phyloP scores from a whole-genome alignment of 2,329 filamentous ascomycete species.

The Allantophomopsis cytisporea region DNA sequence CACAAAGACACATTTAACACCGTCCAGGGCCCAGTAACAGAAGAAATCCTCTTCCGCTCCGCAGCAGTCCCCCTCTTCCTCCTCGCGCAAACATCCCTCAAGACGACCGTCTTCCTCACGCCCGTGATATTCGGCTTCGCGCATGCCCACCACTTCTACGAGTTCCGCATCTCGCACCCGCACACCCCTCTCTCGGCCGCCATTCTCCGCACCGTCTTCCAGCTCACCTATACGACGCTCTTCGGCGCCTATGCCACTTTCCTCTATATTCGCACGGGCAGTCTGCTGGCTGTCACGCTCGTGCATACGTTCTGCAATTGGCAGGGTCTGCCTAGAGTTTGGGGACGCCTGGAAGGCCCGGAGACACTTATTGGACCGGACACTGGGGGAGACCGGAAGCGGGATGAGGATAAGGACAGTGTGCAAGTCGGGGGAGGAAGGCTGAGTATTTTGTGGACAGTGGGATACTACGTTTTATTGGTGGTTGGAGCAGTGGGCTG shows the following conservation, averaged over 20 bases:
- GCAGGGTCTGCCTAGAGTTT: conserved; percentile 78
- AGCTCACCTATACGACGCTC: conserved; percentile 80
- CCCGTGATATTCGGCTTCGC: conserved; percentile 87
- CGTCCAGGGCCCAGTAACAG: conserved; percentile 65
- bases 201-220: conserved; percentile 61
- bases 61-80: conserved; percentile 74
- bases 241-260: conserved; percentile 94
- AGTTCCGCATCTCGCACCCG: conserved; percentile 74
- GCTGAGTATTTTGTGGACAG: conserved; percentile 47
- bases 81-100: conserved; percentile 38
- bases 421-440: conserved; percentile 10
- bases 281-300: conserved; percentile 58
- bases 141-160: conserved; percentile 92
- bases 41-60: conserved; percentile 88
- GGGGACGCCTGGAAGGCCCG: conserved; percentile 57
- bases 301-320: conserved; percentile 87
- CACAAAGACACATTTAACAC: conserved; percentile 2
- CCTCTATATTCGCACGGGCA: conserved; percentile 74
- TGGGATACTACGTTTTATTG: conserved; percentile 67
- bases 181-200: conserved; percentile 48
- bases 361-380: conserved; percentile 10
- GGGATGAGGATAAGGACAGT: conserved; percentile 19
- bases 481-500: conserved; percentile 60
- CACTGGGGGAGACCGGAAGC: conserved; percentile 20
- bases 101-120: conserved; percentile 61